Percentiles rank a stretch among this genome's conserved stretches.
These are phyloP conservation scores for Candida dubliniensis DNA, from an alignment of 1,139 yeast genomes.

Conservation along the genomic window DNA sequence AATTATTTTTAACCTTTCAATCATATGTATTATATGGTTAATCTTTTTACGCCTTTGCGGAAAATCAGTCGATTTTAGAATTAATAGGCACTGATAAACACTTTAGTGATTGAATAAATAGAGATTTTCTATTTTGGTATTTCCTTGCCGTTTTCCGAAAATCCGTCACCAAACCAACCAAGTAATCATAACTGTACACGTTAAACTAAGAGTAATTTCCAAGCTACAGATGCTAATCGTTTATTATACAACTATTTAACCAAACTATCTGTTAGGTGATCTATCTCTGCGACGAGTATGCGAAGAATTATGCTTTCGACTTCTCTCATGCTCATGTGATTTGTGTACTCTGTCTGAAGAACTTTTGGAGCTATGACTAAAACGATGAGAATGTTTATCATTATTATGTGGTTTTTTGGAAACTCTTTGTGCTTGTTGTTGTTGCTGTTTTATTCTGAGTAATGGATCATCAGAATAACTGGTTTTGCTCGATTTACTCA, in stretches of 20 bases:
- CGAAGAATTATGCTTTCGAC: constrained; percentile 3
- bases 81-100: too few relatives aligned
- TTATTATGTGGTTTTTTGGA: constrained; percentile 2
- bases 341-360: background rate
- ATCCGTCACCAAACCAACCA: too few relatives aligned
- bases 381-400: constrained; percentile 10
- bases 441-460: constrained; percentile 44
- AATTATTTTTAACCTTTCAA: background rate
- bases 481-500: constrained; percentile 16
- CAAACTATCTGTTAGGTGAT: constrained; percentile 1
- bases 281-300: constrained; percentile 2
- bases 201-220: too few relatives aligned
- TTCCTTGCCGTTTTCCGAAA: too few relatives aligned
- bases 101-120: too few relatives aligned
- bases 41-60: too few relatives aligned
- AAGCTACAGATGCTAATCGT: too few relatives aligned
- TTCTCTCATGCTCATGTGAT: constrained; percentile 1
- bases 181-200: too few relatives aligned
- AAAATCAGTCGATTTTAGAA: too few relatives aligned
- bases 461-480: constrained; percentile 53
- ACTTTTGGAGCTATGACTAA: constrained; percentile 13
- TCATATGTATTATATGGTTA: too few relatives aligned
- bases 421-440: constrained; percentile 19
- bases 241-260: too few relatives aligned
- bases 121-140: too few relatives aligned